phyloP scores from a whole-genome alignment of 352 stramenopile genomes.

The Proteromonas lacertae region DNA sequence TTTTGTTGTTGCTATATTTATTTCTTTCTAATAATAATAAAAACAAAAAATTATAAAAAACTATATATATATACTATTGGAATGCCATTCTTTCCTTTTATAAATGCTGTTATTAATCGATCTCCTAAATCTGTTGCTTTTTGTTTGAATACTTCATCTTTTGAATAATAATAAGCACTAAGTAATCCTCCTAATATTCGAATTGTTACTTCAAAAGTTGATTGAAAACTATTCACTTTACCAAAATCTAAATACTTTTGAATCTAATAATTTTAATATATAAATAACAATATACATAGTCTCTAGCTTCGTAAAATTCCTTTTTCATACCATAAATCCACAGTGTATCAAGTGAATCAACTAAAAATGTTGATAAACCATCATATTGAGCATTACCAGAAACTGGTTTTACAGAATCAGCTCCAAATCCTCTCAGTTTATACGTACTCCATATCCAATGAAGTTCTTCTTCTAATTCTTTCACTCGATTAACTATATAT shows the following conservation, averaged over 20 bases:
- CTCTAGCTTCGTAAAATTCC: constrained; percentile 47
- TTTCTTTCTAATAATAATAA: no score
- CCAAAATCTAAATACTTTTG: no score
- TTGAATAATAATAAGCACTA: constrained; percentile 55
- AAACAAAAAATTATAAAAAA: no score
- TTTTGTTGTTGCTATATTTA: no score
- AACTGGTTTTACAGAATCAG: constrained; percentile 59
- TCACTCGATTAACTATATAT: no score
- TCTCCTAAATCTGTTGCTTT: constrained; percentile 63
- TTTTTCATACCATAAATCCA: constrained; percentile 71
- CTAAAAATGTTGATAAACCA: constrained; percentile 30
- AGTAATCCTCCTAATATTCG: constrained; percentile 80
- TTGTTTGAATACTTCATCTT: constrained; percentile 39
- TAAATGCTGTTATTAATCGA: constrained; percentile 43
- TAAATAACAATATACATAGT: constrained; percentile 34
- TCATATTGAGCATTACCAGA: constrained; percentile 23
- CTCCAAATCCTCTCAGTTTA: constrained; percentile 57
- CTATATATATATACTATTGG: constrained; percentile 10
- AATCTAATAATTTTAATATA: constrained; percentile 10
- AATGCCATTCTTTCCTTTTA: constrained; percentile 45
- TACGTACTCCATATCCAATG: constrained; percentile 44
- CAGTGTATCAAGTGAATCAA: constrained; percentile 77
- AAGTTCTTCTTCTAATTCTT: constrained; percentile 23
- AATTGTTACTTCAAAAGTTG: constrained; percentile 95
- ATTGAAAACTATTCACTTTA: constrained; percentile 17